Percentiles rank a stretch among this genome's conserved stretches.
Conservation (phyloP, 495 filamentous ascomycete genomes). For the Talaromyces wortmannii region DNA sequence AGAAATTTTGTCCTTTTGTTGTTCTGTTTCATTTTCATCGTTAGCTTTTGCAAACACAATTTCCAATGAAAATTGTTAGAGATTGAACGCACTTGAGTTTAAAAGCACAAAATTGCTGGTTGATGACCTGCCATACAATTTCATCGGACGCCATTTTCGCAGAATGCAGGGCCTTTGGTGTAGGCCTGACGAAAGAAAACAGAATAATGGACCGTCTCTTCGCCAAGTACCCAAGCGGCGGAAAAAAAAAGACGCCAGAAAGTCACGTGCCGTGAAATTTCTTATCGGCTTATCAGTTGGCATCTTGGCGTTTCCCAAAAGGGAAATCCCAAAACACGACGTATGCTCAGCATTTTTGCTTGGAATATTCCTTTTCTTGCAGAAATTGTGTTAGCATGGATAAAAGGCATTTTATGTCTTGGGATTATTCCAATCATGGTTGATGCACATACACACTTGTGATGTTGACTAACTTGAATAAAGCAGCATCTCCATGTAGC, state of each 20-base stretch:
- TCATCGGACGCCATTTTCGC: slow-evolving; percentile 76
- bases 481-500: too few relatives aligned
- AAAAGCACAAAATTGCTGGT: slow-evolving; percentile 93
- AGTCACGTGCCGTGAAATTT: not conserved
- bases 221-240: too few relatives aligned
- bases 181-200: not conserved
- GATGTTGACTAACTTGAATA: too few relatives aligned
- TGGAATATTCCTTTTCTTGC: too few relatives aligned
- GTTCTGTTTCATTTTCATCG: slow-evolving; percentile 44
- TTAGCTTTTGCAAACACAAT: slow-evolving; percentile 1
- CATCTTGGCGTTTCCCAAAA: not conserved
- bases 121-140: slow-evolving; percentile 95
- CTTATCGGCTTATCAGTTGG: not conserved
- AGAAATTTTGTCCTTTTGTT: slow-evolving; percentile 89
- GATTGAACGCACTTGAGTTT: slow-evolving; percentile 72
- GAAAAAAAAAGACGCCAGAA: too few relatives aligned
- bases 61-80: slow-evolving; percentile 1
- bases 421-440: too few relatives aligned
- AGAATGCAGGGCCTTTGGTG: not conserved
- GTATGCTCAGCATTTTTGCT: not conserved
- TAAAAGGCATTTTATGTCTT: not conserved
- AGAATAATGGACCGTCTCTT: not conserved
- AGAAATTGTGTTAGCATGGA: not conserved
- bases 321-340: not conserved
- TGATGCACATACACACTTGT: too few relatives aligned